Evolutionary conservation across 306 rosid genomes (phyloP), one percentile per base, ranked within the genome.

Genomic region (Citrullus mucosospermus): DNA sequence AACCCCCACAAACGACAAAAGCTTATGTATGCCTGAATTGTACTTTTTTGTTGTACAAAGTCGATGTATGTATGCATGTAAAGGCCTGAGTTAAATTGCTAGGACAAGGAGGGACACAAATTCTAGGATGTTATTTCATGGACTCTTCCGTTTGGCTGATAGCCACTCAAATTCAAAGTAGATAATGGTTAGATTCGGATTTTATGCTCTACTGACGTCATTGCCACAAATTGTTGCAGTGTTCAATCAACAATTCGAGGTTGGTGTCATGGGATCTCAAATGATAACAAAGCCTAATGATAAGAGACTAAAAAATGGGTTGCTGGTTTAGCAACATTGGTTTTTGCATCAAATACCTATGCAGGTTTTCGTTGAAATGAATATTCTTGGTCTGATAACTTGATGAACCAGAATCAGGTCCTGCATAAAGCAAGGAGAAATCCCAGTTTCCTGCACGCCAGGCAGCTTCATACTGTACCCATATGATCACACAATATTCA

Each of bases 381-480:
- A 84, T 82, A 80, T 77, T 83, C 86, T 83, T 83, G 79, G 81
- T 78, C 75, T 87, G 78, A 78, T 59, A 81, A 80, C 85, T 85
- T 36, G 78, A 44, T 74, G 84, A 72, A 59, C 79, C 57, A 81
- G 88, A 81, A 78, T 80, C 83, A 75, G 83, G 80, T 70, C 86
- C 91, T 6, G 77, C 69, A 78, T 81, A 70, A 50, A 90, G 90
- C 81, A 89, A 79, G 75, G 94, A 88, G 82, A 93, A 93, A 82
- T 93, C 97, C 98, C 98, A 93, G 83, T 93, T 90, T 82, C 94
- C 98, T 25, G 97, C 85, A 65, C 94, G 97, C 98, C 98, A 92
- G 34, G 98, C 98, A 78, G 98, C 93, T 81, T 94, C 97, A 53
- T 88, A 92, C 91, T 94, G 91, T 51, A 12, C 70, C 34, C 50